These are phyloP conservation scores for Mycena filopes DNA, from an alignment of 768 basidiomycete genomes.

Conservation along the genomic window DNA sequence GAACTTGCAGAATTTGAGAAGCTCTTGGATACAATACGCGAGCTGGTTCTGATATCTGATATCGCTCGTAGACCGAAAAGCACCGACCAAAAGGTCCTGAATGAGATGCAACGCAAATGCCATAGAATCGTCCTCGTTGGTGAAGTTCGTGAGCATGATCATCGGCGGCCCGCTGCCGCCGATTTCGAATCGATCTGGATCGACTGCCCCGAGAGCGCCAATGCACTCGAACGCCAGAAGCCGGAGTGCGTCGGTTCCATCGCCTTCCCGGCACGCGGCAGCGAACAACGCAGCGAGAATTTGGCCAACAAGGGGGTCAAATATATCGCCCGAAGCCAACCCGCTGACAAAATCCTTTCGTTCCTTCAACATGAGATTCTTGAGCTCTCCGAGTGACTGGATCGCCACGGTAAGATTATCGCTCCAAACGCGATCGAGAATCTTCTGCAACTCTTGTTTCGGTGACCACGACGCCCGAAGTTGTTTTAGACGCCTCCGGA, in stretches of 20 bases:
- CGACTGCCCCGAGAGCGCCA: slow-evolving; percentile 91
- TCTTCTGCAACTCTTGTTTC: slow-evolving; percentile 64
- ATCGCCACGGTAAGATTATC: slow-evolving; percentile 84
- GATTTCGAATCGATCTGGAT: slow-evolving; percentile 91
- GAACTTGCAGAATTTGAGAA: slow-evolving; percentile 89
- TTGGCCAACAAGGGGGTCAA: slow-evolving; percentile 79
- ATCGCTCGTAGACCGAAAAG: slow-evolving; percentile 94
- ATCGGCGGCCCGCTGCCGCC: slow-evolving; percentile 66
- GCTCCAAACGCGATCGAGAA: slow-evolving; percentile 78
- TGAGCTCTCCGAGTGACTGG: slow-evolving; percentile 82
- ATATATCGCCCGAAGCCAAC: slow-evolving; percentile 86
- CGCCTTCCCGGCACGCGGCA: slow-evolving; percentile 82
- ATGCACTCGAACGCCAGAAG: slow-evolving; percentile 89
- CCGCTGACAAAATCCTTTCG: slow-evolving; percentile 64
- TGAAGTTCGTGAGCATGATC: slow-evolving; percentile 84
- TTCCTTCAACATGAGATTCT: slow-evolving; percentile 64
- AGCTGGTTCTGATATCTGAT: slow-evolving; percentile 90
- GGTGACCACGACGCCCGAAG: slow-evolving; percentile 64
- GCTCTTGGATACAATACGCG: slow-evolving; percentile 92
- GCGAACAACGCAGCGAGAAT: slow-evolving; percentile 74
- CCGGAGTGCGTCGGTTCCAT: slow-evolving; percentile 73
- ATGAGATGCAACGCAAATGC: slow-evolving; percentile 90
- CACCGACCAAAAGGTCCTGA: slow-evolving; percentile 83
- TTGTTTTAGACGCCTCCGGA: slow-evolving; percentile 53
- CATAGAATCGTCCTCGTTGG: slow-evolving; percentile 78